Conservation (phyloP, 768 basidiomycete genomes). For the Amyloporia xantha region DNA sequence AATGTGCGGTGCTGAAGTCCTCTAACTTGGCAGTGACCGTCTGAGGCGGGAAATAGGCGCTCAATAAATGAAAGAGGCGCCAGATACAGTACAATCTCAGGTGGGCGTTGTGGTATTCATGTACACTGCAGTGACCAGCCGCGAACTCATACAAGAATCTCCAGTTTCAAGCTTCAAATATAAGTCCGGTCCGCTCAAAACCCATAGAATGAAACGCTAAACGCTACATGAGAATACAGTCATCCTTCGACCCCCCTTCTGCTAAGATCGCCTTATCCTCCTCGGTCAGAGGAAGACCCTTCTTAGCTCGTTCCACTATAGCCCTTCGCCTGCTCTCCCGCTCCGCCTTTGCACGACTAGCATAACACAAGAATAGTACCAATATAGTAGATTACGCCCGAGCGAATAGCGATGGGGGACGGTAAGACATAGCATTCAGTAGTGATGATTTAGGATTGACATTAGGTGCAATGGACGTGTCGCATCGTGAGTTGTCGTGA, state of each 20-base stretch:
- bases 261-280: slow-evolving; percentile 59
- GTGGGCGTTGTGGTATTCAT: no score
- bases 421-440: slow-evolving; percentile 38
- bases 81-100: no score
- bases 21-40: no score
- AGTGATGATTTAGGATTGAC: not conserved
- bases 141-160: no score
- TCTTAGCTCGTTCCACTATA: slow-evolving; percentile 67
- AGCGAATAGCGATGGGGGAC: slow-evolving; percentile 63
- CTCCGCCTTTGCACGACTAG: slow-evolving; percentile 70
- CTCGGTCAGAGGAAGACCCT: slow-evolving; percentile 64
- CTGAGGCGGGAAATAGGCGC: no score
- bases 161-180: not conserved
- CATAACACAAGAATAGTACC: slow-evolving; percentile 12
- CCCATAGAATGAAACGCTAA: not conserved
- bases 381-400: slow-evolving; percentile 42
- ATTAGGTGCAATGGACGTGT: slow-evolving; percentile 26
- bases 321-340: slow-evolving; percentile 62
- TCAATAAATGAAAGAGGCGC: no score
- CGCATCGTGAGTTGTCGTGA: slow-evolving; percentile 26
- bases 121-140: no score
- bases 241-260: slow-evolving; percentile 38
- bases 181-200: no score
- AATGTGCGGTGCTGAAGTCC: no score
- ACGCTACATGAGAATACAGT: slow-evolving; percentile 39